These are phyloP conservation scores for Vaccinium macrocarpon DNA, from an alignment of 148 eudicot species.

Conservation along the genomic window DNA sequence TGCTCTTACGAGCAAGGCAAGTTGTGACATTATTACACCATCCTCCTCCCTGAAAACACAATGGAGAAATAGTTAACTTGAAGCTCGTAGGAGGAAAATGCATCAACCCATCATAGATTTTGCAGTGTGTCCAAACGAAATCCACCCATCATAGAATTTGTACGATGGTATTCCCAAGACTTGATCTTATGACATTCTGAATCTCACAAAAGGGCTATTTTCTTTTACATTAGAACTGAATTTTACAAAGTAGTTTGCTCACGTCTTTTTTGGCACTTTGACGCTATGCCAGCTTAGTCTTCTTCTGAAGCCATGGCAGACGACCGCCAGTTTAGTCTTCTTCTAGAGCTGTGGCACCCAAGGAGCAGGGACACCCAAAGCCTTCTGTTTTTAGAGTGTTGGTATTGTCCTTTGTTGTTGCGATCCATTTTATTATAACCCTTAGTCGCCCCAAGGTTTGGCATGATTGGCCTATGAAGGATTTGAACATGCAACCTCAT, in stretches of 20 bases:
- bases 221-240: background rate
- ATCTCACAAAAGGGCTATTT: background rate
- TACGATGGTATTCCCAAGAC: background rate
- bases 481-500: too few relatives aligned
- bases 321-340: background rate
- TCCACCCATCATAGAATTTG: background rate
- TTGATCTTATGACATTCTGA: background rate
- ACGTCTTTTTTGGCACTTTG: background rate
- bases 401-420: too few relatives aligned
- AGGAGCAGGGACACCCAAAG: background rate
- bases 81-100: background rate
- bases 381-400: too few relatives aligned
- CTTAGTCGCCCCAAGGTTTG: too few relatives aligned
- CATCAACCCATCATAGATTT: background rate
- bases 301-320: background rate
- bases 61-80: background rate
- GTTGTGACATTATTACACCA: constrained; percentile 84
- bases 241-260: background rate
- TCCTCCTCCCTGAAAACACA: constrained; percentile 69
- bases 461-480: too few relatives aligned
- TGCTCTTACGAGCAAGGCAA: constrained; percentile 55
- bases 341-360: background rate
- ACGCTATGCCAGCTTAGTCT: background rate
- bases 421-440: too few relatives aligned
- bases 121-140: background rate